Evolutionary conservation across 2,329 filamentous ascomycete genomes (phyloP), one percentile per base, ranked within the genome.

Genomic region (Colletotrichum destructivum): DNA sequence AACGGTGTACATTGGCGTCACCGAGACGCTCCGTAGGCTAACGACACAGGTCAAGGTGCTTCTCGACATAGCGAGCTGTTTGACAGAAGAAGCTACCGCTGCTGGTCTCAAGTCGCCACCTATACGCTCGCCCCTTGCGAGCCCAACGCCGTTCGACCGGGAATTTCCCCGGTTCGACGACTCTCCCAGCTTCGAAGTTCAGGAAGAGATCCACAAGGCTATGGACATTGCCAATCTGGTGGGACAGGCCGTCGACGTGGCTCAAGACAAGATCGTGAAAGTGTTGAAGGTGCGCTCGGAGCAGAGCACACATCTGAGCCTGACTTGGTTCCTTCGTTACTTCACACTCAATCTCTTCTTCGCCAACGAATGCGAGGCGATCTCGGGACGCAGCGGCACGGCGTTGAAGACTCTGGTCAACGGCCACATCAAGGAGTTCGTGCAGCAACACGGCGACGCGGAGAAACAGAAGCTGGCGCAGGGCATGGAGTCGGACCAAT

Each of bases 21-120:
- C 96, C 4, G 96, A 99, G 83, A 94, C 94, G 4, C 81, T 99
- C 59, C 88, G 96, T 68, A 89, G 96, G 77, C 84, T 98, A 9
- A 94, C 94, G 21, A 95, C 94, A 0, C 96, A 98, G 79, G 93
- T 96, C 66, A 99, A 99, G 81, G 91, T 98, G 12, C 83, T 99
- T n/a, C 87, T 99, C 12, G 96, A 99, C 81, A 93, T 98, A 23
- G 96, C 95, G 0, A 98, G 95, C 79, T 92, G 90, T 15, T 87
- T 93, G 62, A 86, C 88, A 16, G 83, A 87, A 26, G 77, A 78
- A 51, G 77, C 77, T 69, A 75, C 71, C 74, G 81, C 75, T 2
- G 76, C 79, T 0, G 84, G 83, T 7, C 69, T 86, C 47, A 85
- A 82, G 69, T 88, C 87, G 9, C 86, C 87, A 1, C 82, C 84